Evolutionary conservation across 2,329 filamentous ascomycete genomes (phyloP).

Genomic region (Aspergillus pseudotamarii): DNA sequence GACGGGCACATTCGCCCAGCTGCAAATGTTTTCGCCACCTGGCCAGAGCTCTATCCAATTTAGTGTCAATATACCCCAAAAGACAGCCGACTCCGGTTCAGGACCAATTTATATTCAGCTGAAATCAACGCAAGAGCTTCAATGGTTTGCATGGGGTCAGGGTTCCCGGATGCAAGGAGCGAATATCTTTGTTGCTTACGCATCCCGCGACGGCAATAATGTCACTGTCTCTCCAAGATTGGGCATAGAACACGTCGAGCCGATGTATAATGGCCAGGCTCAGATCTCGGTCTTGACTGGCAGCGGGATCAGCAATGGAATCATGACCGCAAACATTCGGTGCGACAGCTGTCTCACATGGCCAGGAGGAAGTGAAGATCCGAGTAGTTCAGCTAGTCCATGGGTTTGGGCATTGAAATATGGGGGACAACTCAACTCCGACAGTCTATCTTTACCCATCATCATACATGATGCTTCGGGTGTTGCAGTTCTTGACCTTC

Average conservation of each 20-base stretch:
- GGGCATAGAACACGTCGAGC: constrained; percentile 53
- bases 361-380: constrained; percentile 21
- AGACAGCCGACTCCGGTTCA: constrained; percentile 39
- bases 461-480: constrained; percentile 29
- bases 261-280: constrained; percentile 48
- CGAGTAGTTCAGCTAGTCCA: constrained; percentile 21
- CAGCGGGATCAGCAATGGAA: constrained; percentile 56
- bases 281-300: constrained; percentile 60
- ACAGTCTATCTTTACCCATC: constrained; percentile 21
- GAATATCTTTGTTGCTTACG: constrained; percentile 66
- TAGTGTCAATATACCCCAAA: constrained; percentile 9
- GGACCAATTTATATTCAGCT: constrained; percentile 66
- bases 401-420: constrained; percentile 35
- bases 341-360: constrained; percentile 36
- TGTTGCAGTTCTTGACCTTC: constrained; percentile 24
- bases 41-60: constrained; percentile 8
- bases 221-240: constrained; percentile 63
- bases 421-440: constrained; percentile 26
- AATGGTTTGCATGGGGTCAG: constrained; percentile 63
- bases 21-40: constrained; percentile 11
- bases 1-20: constrained; percentile 4
- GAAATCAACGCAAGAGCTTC: constrained; percentile 40
- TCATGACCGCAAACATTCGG: constrained; percentile 63
- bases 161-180: constrained; percentile 58
- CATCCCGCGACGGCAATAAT: constrained; percentile 46